Percentiles rank a stretch among this genome's conserved stretches.
These are phyloP conservation scores for Limtongia smithiae DNA, from an alignment of 805 yeast species.

Conservation along the genomic window DNA sequence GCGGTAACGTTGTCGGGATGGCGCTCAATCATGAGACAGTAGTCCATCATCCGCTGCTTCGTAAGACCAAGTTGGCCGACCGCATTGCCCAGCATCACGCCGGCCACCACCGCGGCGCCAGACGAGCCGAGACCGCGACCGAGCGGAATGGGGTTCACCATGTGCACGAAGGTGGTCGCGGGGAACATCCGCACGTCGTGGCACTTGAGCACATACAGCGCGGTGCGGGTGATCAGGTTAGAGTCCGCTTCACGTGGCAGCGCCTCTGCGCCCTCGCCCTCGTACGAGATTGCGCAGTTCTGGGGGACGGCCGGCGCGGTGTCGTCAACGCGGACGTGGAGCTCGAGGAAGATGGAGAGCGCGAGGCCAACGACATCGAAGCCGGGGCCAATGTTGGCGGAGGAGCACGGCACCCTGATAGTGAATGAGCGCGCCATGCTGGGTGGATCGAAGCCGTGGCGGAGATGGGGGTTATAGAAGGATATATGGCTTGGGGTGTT, in stretches of 20 bases:
- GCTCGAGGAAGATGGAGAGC: slow-evolving; percentile 65
- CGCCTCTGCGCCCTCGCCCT: slow-evolving; percentile 70
- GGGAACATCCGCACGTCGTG: slow-evolving; percentile 77
- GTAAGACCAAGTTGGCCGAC: slow-evolving; percentile 69
- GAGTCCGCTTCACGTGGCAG: slow-evolving; percentile 77
- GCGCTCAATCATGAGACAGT: slow-evolving; percentile 93
- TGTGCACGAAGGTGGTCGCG: slow-evolving; percentile 72
- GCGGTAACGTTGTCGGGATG: slow-evolving; percentile 99
- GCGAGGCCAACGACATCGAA: slow-evolving; percentile 96
- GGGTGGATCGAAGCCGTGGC: too few relatives aligned
- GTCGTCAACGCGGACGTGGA: slow-evolving; percentile 62
- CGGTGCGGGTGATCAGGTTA: slow-evolving; percentile 88
- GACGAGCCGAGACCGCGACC: slow-evolving; percentile 97
- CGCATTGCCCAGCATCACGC: slow-evolving; percentile 84
- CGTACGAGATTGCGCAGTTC: slow-evolving; percentile 67
- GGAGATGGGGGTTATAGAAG: background rate
- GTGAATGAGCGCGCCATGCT: slow-evolving; percentile 21
- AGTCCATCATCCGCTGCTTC: slow-evolving; percentile 84
- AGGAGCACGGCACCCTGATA: slow-evolving; percentile 78
- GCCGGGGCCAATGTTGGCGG: slow-evolving; percentile 98
- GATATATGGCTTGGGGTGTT: too few relatives aligned
- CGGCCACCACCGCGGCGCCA: slow-evolving; percentile 98
- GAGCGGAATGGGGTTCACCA: slow-evolving; percentile 86
- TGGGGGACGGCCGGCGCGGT: slow-evolving; percentile 48
- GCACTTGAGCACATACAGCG: slow-evolving; percentile 84